phyloP scores from a whole-genome alignment of 1,284 basidiomycete genomes.

The Gomphus bonarii region DNA sequence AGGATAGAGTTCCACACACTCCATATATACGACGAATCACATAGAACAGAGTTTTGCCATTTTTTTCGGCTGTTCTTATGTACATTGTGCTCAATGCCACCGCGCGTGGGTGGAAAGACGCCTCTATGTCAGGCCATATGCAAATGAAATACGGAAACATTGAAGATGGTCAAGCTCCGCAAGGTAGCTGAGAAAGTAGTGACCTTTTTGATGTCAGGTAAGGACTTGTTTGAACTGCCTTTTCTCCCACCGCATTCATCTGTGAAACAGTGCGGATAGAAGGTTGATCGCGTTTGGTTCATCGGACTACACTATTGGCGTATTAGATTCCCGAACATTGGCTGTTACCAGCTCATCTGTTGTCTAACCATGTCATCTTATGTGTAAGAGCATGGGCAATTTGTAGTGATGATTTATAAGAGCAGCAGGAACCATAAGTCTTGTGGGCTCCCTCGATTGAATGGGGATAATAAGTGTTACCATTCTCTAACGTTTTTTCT shows the following conservation, averaged over 20 bases:
- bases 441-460: too few species aligned
- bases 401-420: too few species aligned
- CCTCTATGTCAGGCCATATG: constrained; percentile 46
- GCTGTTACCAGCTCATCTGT: too few species aligned
- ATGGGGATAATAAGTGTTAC: background rate
- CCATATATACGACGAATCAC: too few species aligned
- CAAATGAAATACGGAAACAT: constrained; percentile 54
- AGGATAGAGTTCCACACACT: too few species aligned
- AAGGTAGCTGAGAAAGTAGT: constrained; percentile 70
- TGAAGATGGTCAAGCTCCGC: constrained; percentile 41
- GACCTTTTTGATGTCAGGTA: constrained; percentile 83
- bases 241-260: background rate
- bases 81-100: constrained; percentile 67
- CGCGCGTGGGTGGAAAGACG: constrained; percentile 39
- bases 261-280: constrained; percentile 57
- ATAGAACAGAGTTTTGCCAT: too few species aligned
- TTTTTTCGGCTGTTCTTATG: too few species aligned
- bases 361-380: too few species aligned
- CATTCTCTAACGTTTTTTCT: background rate
- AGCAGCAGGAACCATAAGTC: too few species aligned
- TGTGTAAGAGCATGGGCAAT: too few species aligned
- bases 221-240: constrained; percentile 14
- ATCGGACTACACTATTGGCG: constrained; percentile 79
- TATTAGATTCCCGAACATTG: constrained; percentile 75
- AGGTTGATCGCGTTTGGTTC: constrained; percentile 77